phyloP scores from a whole-genome alignment of 805 yeast genomes.

The Candida nemodendra region DNA sequence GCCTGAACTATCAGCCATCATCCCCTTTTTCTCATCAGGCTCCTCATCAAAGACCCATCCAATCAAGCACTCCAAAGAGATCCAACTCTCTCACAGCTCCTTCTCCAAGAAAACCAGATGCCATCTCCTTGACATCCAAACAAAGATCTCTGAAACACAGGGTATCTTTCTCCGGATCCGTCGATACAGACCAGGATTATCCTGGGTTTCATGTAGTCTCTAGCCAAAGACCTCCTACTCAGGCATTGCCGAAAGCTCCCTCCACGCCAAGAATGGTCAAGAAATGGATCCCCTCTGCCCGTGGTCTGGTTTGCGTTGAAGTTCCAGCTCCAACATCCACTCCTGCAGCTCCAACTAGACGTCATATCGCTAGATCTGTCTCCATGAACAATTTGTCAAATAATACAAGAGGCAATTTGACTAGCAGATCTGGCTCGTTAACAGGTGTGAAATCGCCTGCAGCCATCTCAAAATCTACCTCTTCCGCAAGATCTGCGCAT shows the following conservation, averaged over 20 bases:
- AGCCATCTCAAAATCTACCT: background rate
- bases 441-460: slow-evolving; percentile 16
- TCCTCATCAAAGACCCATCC: slow-evolving; percentile 1
- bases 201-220: slow-evolving; percentile 12
- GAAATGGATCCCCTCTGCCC: slow-evolving; percentile 71
- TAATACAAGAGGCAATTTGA: slow-evolving; percentile 16
- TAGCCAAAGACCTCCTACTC: slow-evolving; percentile 3
- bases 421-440: slow-evolving; percentile 19
- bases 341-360: slow-evolving; percentile 10
- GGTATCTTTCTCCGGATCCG: slow-evolving; percentile 20
- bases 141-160: slow-evolving; percentile 15
- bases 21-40: slow-evolving; percentile 18
- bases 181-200: slow-evolving; percentile 4
- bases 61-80: slow-evolving; percentile 12
- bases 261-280: slow-evolving; percentile 49
- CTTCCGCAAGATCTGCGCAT: background rate
- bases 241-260: slow-evolving; percentile 4
- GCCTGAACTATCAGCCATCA: slow-evolving; percentile 13
- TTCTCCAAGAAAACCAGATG: slow-evolving; percentile 1
- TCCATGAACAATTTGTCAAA: slow-evolving; percentile 25
- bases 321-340: slow-evolving; percentile 46
- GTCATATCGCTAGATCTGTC: slow-evolving; percentile 20
- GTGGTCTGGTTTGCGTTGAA: slow-evolving; percentile 67
- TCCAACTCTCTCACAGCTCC: slow-evolving; percentile 21
- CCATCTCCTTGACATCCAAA: background rate